These are phyloP conservation scores for Aegilops umbellulata DNA, from an alignment of 176 grass and related monocot species.

Conservation along the genomic window DNA sequence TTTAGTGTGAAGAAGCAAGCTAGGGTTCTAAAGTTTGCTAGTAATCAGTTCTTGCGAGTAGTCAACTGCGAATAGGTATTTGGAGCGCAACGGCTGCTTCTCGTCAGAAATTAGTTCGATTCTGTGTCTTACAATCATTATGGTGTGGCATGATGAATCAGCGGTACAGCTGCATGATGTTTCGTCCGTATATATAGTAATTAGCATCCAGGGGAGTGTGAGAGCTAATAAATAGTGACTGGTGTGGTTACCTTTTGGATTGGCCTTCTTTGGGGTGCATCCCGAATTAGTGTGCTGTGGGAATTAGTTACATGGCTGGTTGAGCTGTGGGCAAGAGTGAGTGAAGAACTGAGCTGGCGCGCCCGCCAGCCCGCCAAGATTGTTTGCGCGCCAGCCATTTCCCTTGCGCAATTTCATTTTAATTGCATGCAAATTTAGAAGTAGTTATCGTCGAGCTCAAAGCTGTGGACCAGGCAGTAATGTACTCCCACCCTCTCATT, in stretches of 20 bases:
- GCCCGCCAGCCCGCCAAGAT: not conserved
- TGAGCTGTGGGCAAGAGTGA: conserved; percentile 24
- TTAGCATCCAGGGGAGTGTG: not conserved
- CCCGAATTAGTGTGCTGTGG: conserved; percentile 5
- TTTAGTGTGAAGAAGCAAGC: not conserved
- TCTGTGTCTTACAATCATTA: not conserved
- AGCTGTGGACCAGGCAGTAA: not conserved
- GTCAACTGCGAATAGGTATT: not conserved
- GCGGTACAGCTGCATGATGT: not conserved
- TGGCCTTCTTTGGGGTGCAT: not conserved
- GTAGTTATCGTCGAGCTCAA: not conserved
- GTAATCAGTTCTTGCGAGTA: not conserved
- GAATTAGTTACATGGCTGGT: not conserved
- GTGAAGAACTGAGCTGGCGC: not conserved
- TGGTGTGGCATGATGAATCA: not conserved
- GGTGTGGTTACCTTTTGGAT: not conserved
- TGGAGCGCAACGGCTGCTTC: not conserved
- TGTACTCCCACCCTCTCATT: not conserved
- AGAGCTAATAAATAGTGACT: not conserved
- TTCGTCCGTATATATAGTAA: not conserved
- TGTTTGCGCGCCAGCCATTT: not conserved
- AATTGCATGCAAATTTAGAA: not conserved
- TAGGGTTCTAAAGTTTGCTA: not conserved
- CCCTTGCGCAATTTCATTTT: not conserved
- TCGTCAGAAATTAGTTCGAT: not conserved